These are phyloP conservation scores for Alternaria sp. DNA, from an alignment of 2,329 filamentous ascomycete species.

Conservation along the genomic window DNA sequence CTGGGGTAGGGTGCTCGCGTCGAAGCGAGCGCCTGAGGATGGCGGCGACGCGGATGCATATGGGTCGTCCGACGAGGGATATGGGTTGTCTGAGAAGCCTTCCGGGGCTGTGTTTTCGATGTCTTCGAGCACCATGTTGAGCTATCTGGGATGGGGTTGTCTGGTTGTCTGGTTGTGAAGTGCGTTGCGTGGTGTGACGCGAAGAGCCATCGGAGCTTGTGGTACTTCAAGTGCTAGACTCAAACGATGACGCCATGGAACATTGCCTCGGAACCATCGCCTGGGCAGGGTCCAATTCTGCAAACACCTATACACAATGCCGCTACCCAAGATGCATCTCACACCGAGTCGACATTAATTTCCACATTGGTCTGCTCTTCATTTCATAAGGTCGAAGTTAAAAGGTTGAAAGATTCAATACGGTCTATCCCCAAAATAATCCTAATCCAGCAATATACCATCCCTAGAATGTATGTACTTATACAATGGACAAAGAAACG, in stretches of 20 bases:
- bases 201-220: constrained; percentile 19
- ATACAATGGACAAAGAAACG: constrained; percentile 20
- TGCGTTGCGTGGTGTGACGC: constrained; percentile 10
- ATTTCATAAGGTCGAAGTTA: neutral
- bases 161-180: constrained; percentile 46
- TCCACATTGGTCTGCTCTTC: neutral
- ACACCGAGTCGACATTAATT: neutral
- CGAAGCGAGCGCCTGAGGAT: constrained; percentile 39
- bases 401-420: constrained; percentile 4
- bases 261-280: constrained; percentile 16
- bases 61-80: constrained; percentile 50
- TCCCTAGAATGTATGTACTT: constrained; percentile 21
- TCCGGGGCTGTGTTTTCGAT: constrained; percentile 41
- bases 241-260: constrained; percentile 41
- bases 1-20: constrained; percentile 50
- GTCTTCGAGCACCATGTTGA: constrained; percentile 55
- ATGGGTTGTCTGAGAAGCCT: constrained; percentile 42
- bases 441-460: constrained; percentile 9
- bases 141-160: constrained; percentile 28
- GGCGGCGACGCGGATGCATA: constrained; percentile 39
- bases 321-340: neutral
- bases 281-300: constrained; percentile 12
- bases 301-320: constrained; percentile 13
- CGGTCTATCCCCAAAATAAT: constrained; percentile 22
- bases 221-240: constrained; percentile 17